Percentiles rank a stretch among this genome's conserved stretches.
Conservation (phyloP, 495 filamentous ascomycete genomes). For the Aspergillus affinis region DNA sequence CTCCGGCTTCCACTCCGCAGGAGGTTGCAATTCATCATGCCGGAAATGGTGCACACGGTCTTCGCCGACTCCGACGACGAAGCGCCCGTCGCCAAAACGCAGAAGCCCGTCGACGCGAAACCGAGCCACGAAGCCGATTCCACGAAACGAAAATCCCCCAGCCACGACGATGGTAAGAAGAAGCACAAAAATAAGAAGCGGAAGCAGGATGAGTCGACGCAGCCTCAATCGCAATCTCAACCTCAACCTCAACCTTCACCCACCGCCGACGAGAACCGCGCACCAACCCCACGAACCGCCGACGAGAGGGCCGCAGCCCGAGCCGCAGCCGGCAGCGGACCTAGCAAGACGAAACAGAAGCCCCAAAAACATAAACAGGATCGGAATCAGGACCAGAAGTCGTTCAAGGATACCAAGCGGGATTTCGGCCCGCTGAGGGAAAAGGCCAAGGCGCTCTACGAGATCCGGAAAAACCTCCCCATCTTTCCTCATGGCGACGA, state of each 20-base stretch:
- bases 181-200: slow-evolving; percentile 40
- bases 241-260: slow-evolving; percentile 8
- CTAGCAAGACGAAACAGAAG: slow-evolving; percentile 15
- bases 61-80: slow-evolving; percentile 35
- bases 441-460: slow-evolving; percentile 48
- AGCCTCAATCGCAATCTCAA: slow-evolving; percentile 2
- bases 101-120: slow-evolving; percentile 1
- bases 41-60: slow-evolving; percentile 46
- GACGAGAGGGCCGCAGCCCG: background rate
- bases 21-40: slow-evolving; percentile 37
- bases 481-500: slow-evolving; percentile 73
- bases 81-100: slow-evolving; percentile 11
- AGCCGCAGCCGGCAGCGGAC: slow-evolving; percentile 6
- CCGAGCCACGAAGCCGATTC: slow-evolving; percentile 12
- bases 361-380: slow-evolving; percentile 10
- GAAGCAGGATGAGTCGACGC: slow-evolving; percentile 37
- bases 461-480: slow-evolving; percentile 65
- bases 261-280: background rate
- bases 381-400: background rate
- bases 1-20: background rate
- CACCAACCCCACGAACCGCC: slow-evolving; percentile 6
- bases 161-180: slow-evolving; percentile 30
- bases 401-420: slow-evolving; percentile 8
- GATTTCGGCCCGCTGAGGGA: slow-evolving; percentile 40
- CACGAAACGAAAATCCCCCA: slow-evolving; percentile 15